Base-by-base conservation (phyloP, 2,329 filamentous ascomycete genomes). In the Nothophoma quercina region DNA sequence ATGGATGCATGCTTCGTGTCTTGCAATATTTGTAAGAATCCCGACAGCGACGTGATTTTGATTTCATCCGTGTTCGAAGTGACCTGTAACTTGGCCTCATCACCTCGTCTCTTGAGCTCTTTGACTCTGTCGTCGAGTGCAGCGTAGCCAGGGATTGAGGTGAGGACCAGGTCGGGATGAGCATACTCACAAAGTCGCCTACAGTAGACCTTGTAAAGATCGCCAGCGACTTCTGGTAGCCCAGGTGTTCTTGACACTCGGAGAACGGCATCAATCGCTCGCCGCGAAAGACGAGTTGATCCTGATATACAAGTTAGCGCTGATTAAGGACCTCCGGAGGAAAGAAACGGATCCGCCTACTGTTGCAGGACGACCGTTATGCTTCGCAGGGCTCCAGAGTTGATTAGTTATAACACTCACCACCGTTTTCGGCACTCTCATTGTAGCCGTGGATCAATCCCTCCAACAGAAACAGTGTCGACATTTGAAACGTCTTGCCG, bases 201-300 rank as follows among this genome's bases (percentile, higher is more conserved):
- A 50, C 72, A 64, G 59, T 69, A 65, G 49, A 63, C 23, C 55
- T 62, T 65, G 35, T 65, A 69, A 19, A 76, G 69, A 55, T 79
- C 77, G 4, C 70, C 70, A 8, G 74, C 73, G 32, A 79, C 68
- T 43, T 81, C 79, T 2, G 78, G 75, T 19, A 79, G 56, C 8
- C 72, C 75, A 4, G 74, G 63, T 22, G 73, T 69, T 22, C 70
- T 62, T 13, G 75, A 72, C 7, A 78, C 50, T 25, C 65, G 67
- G 10, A 74, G 39, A 2, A 79, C 55, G n/a, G 72, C 63, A 2
- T 70, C 58, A 1, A 77, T 26, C 15, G 75, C 69, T 2, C 51
- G 36, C 9, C 40, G 19, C 4, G 59, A 55, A 5, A 76, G 58
- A 7, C 25, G 5, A 34, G 36, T 15, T 26, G 43, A 12, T 13